A percentile compares a stretch with the other conserved stretches of the same genome.
phyloP scores from a whole-genome alignment of 2,329 filamentous ascomycete genomes.

The Paecilomyces fulvus region DNA sequence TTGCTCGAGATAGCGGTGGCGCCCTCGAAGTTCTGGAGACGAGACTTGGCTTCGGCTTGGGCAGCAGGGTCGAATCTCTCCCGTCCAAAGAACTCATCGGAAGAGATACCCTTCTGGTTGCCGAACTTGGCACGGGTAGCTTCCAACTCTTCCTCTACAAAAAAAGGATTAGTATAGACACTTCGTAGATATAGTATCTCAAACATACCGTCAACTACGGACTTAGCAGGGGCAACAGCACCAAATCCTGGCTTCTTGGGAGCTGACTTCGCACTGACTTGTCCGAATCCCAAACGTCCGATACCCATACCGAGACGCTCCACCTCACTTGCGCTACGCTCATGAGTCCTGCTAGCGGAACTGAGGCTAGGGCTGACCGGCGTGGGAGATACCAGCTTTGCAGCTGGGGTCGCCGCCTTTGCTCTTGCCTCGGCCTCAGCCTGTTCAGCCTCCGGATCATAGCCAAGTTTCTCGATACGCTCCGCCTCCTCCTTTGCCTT shows the following conservation, averaged over 20 bases:
- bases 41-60: constrained; percentile 75
- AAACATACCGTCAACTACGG: constrained; percentile 56
- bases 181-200: neutral
- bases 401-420: constrained; percentile 38
- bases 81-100: constrained; percentile 96
- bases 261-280: constrained; percentile 58
- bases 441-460: constrained; percentile 83
- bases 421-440: constrained; percentile 34
- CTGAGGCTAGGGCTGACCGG: constrained; percentile 66
- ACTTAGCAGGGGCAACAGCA: constrained; percentile 67
- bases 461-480: constrained; percentile 88
- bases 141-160: constrained; percentile 61
- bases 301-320: constrained; percentile 88
- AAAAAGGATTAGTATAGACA: constrained; percentile 6
- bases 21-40: constrained; percentile 87
- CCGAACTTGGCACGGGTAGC: constrained; percentile 87
- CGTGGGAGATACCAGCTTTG: constrained; percentile 63
- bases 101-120: constrained; percentile 88
- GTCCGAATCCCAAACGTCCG: constrained; percentile 76
- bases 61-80: constrained; percentile 72
- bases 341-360: constrained; percentile 43
- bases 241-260: constrained; percentile 84
- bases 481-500: constrained; percentile 97
- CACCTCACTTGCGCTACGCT: constrained; percentile 62
- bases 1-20: constrained; percentile 90